Conservation (phyloP, 2,329 filamentous ascomycete genomes). For the Davidsoniella neocaledoniae region DNA sequence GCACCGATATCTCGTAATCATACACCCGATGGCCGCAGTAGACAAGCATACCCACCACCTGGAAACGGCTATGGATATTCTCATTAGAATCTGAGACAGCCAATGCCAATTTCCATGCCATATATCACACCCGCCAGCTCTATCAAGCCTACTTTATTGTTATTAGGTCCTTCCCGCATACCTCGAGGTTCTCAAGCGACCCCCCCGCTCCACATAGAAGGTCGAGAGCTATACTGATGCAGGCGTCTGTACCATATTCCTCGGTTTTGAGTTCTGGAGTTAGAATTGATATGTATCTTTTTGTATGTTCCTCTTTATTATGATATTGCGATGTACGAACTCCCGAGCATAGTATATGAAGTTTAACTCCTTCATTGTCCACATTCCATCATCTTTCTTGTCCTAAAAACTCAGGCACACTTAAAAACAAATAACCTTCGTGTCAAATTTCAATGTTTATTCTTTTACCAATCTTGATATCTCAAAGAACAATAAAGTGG, state of each 20-base stretch:
- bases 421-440: no score
- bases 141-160: no score
- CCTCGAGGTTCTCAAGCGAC: background rate
- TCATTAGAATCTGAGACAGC: slow-evolving; percentile 10
- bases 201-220: no score
- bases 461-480: background rate
- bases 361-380: background rate
- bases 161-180: no score
- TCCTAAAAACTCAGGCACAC: no score
- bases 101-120: no score
- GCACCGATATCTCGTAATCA: slow-evolving; percentile 43
- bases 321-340: slow-evolving; percentile 6
- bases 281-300: background rate
- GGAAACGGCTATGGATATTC: slow-evolving; percentile 12
- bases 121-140: no score
- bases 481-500: no score
- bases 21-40: slow-evolving; percentile 30
- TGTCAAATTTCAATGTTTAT: background rate
- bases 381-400: background rate
- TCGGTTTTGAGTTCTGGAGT: slow-evolving; percentile 4
- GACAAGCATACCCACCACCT: slow-evolving; percentile 25
- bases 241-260: no score
- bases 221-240: no score
- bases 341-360: background rate
- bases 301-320: slow-evolving; percentile 2